phyloP scores from a whole-genome alignment of 441 rosid genomes.

The Erodium trifolium region DNA sequence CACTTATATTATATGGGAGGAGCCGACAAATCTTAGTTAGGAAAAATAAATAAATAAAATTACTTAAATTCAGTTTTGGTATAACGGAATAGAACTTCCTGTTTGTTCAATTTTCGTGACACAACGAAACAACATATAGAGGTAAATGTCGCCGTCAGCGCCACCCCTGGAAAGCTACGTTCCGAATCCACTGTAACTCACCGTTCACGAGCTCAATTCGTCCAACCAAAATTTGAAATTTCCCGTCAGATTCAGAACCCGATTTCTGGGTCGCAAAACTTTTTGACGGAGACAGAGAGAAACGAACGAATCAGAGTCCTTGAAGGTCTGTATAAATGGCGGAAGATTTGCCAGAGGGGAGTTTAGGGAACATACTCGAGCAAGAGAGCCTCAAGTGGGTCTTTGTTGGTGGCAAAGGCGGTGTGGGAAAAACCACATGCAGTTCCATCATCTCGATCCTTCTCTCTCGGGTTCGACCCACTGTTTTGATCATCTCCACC shows the following conservation, averaged over 20 bases:
- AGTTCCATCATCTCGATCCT: slow-evolving; percentile 82
- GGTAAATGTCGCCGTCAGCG: neutral
- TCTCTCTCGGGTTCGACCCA: slow-evolving; percentile 65
- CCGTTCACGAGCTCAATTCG: neutral
- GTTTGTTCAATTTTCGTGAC: no score
- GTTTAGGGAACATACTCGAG: slow-evolving; percentile 58
- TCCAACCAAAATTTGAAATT: no score
- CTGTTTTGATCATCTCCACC: slow-evolving; percentile 93
- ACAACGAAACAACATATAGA: no score
- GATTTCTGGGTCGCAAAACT: no score
- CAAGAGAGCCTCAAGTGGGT: slow-evolving; percentile 93
- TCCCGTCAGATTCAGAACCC: no score
- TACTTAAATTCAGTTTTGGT: no score
- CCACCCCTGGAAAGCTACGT: neutral
- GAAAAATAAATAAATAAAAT: no score
- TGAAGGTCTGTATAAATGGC: slow-evolving; percentile 25
- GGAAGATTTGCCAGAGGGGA: slow-evolving; percentile 53
- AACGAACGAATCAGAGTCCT: neutral
- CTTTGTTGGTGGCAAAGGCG: slow-evolving; percentile 98
- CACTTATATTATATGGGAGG: no score
- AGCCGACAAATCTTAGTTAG: no score
- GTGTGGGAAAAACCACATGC: slow-evolving; percentile 95
- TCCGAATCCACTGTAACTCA: neutral
- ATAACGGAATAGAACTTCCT: no score
- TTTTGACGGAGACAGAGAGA: no score